Evolutionary conservation across 805 yeast species (phyloP), one percentile per base, ranked within the genome.

Genomic region (Metschnikowia noctiluminum): DNA sequence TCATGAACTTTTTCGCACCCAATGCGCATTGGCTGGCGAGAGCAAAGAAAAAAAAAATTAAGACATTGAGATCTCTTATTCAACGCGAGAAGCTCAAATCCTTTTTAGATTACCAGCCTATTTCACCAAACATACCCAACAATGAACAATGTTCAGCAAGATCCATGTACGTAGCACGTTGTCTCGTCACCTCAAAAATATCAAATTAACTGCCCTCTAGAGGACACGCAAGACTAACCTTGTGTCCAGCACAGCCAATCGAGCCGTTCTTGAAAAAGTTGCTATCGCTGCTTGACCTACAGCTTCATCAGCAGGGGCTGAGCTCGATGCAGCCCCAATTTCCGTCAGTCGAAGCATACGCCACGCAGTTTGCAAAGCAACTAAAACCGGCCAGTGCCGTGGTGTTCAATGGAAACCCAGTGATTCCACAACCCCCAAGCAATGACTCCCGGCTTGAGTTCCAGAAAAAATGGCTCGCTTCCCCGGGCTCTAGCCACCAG

Each of bases 401-500:
- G 13, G 75, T 82, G 11, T 60, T 82, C 31, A 79, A 82, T 56
- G 87, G 87, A 0, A 70, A 77, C 27, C 87, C 87, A 10, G 66
- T 80, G 42, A 56, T 62, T 9, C 62, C 66, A 1, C 48, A 52
- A n/a, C 45, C 55, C n/a, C 57, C 55, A 3, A 48, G 51, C 28
- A 48, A 49, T 40, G 64, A 63, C 38, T 48, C 81, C 0, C 73
- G 76, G 47, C 61, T 65, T 13, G 79, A 76, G 46, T 81, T 82
- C 56, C 86, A 81, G 57, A 77, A 80, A 43, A 62, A 73, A 35
- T 82, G 88, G 88, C 58, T 79, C n/a, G 55, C 67, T 15, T 64
- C 78, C 16, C 87, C 88, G 6, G 59, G 66, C 13, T 74, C 89
- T 1, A 82, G 78, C 49, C 94, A 86, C 60, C 80, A 73, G 46